phyloP scores from a whole-genome alignment of 208 protist species.

The Angomonas ambiguus region DNA sequence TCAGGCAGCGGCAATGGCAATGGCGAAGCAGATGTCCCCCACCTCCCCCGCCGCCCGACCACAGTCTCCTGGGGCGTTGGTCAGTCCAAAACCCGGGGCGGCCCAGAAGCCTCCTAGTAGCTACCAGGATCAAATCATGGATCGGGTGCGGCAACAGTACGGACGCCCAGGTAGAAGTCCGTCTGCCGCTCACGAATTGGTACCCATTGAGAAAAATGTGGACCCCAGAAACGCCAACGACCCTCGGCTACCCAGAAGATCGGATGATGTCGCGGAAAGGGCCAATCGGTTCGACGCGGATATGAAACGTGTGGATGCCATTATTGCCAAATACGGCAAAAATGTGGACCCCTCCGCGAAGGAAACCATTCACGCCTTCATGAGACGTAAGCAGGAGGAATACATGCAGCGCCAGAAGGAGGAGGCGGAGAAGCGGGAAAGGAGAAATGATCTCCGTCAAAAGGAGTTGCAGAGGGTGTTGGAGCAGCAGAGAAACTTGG shows the following conservation, averaged over 20 bases:
- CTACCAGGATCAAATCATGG: constrained; percentile 10
- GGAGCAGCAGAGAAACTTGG: constrained; percentile 45
- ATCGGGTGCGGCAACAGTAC: constrained; percentile 7
- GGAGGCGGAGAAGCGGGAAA: constrained; percentile 44
- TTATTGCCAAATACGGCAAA: constrained; percentile 72
- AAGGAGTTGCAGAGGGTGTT: constrained; percentile 62
- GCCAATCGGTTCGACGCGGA: constrained; percentile 38
- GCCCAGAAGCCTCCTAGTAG: not conserved
- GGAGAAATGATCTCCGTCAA: constrained; percentile 49
- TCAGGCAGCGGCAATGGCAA: constrained; percentile 69
- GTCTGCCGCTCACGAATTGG: not conserved
- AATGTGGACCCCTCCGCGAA: constrained; percentile 63
- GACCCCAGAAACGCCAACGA: constrained; percentile 16
- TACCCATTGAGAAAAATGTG: not conserved
- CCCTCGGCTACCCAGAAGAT: not conserved
- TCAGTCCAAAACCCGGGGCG: constrained; percentile 35
- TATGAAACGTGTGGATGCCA: constrained; percentile 77
- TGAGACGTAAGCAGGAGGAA: constrained; percentile 84
- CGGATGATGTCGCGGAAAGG: constrained; percentile 5
- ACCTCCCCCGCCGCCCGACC: constrained; percentile 9
- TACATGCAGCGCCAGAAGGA: constrained; percentile 61
- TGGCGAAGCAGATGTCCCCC: constrained; percentile 33
- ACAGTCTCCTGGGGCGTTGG: constrained; percentile 15
- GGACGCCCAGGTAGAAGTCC: not conserved
- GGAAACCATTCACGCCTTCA: constrained; percentile 86